Evolutionary conservation across 345 rosid genomes (phyloP).

Genomic region (Gossypium australe): DNA sequence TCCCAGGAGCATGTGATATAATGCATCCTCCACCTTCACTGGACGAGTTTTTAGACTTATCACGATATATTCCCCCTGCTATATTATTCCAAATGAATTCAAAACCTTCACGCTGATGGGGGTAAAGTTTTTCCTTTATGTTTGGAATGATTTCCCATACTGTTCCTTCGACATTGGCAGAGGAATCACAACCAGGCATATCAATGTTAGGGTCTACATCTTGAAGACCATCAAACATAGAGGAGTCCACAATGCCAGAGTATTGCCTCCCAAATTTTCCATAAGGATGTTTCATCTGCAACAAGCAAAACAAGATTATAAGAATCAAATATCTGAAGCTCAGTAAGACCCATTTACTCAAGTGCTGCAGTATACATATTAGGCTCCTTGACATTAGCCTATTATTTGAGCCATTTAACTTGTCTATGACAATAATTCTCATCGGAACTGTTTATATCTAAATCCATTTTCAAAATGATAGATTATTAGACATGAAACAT

Average conservation of each 20-base stretch:
- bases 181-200: not conserved
- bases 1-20: slow-evolving; percentile 81
- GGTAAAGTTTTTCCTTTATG: slow-evolving; percentile 36
- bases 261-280: not conserved
- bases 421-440: not conserved
- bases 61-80: slow-evolving; percentile 52
- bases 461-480: not conserved
- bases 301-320: not conserved
- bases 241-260: slow-evolving; percentile 2
- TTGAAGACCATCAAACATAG: slow-evolving; percentile 17
- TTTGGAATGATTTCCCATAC: slow-evolving; percentile 76
- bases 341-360: not conserved
- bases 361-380: not conserved
- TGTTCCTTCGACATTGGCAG: slow-evolving; percentile 33
- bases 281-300: not conserved
- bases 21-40: slow-evolving; percentile 22
- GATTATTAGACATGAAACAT: not conserved
- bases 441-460: not conserved
- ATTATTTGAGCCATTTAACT: not conserved
- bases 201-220: not conserved
- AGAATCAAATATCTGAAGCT: not conserved
- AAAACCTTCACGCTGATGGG: slow-evolving; percentile 74
- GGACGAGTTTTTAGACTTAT: slow-evolving; percentile 33
- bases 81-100: slow-evolving; percentile 75
- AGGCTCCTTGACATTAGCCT: not conserved